Evolutionary conservation across 768 basidiomycete species (phyloP), one percentile per base, ranked within the genome.

Genomic region (Serendipita sp.): DNA sequence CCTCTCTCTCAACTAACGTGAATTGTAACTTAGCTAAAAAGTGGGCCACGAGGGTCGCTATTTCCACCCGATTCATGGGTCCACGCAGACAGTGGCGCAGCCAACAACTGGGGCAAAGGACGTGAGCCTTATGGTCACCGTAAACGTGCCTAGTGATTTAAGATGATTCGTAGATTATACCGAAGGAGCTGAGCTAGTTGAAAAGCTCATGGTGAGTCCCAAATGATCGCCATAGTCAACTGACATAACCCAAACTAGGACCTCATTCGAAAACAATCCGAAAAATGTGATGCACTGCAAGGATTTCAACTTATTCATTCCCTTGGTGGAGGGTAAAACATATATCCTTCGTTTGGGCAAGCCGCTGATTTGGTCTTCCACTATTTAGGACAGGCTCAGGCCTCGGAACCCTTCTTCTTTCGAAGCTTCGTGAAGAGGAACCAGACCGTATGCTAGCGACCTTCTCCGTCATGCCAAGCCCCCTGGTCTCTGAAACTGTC

Each of bases 301-400:
- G 94, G 94, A 0, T 91, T 94, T 71, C 91, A 94, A 69, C 73
- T 93, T 53, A 73, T 92, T 8, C 91, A 95, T 67, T 91, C 92
- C 16, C 81, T 98, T 16, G 92, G 92, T 40, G 92, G 92, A 66
- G 92, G 40, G 40, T 40, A 40, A 40, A 40, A 6, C 13, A 13
- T 13, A 92, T 43, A 94, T 89, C 2, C 92, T 91, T 43, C 73
- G 66, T 66, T 74, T 44, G 62, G 70, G 4, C 73, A 74, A 68
- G 70, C 75, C 13, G 69, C 78, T 50, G 74, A 72, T 31, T 72
- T 73, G 33, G 74, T 23, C 23, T 23, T 13, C 40, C 40, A 40
- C 40, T 1, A 23, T 40, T 40, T 40, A 40, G 74, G n/a, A 75
- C 73, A 10, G 74, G 73, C 15, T 70, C 91, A 27, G 92, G 92